Conservation (phyloP, 306 rosid species). For the Vigna reflexopilosa region DNA sequence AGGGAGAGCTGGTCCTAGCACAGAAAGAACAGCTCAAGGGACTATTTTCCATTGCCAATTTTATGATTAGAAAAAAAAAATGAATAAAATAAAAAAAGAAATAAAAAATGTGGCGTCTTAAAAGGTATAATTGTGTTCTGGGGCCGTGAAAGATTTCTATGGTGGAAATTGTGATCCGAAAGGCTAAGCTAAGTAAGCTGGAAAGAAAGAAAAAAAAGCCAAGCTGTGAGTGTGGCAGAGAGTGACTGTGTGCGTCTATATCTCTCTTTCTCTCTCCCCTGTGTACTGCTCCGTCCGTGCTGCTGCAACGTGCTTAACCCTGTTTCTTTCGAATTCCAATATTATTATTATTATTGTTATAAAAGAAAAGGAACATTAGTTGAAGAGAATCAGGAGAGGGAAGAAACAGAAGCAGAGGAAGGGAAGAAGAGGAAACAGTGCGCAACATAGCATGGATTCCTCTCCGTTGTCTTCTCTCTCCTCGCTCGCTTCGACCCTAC, state of each 20-base stretch:
- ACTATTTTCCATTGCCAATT: slow-evolving; percentile 17
- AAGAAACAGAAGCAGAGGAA: background rate
- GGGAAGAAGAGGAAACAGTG: background rate
- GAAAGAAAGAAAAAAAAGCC: slow-evolving; percentile 23
- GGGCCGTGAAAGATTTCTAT: slow-evolving; percentile 48
- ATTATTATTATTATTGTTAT: background rate
- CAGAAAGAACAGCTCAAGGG: slow-evolving; percentile 12
- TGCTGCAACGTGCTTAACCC: background rate
- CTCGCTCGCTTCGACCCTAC: slow-evolving; percentile 58
- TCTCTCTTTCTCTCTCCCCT: too few species aligned
- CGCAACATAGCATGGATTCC: slow-evolving; percentile 43
- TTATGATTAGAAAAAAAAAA: background rate
- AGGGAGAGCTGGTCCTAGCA: slow-evolving; percentile 50
- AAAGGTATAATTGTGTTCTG: slow-evolving; percentile 34
- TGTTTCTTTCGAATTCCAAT: background rate
- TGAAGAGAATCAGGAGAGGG: background rate
- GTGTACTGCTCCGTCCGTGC: background rate
- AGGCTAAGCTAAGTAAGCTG: slow-evolving; percentile 50
- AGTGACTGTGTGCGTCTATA: background rate
- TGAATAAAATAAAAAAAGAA: background rate
- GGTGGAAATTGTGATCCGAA: slow-evolving; percentile 51
- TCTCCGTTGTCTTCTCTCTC: slow-evolving; percentile 31
- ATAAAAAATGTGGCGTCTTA: background rate
- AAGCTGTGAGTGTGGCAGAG: background rate
- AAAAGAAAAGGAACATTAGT: background rate